Base-by-base conservation (phyloP, 169 alveolate species). In the Cryptosporidium tyzzeri region DNA sequence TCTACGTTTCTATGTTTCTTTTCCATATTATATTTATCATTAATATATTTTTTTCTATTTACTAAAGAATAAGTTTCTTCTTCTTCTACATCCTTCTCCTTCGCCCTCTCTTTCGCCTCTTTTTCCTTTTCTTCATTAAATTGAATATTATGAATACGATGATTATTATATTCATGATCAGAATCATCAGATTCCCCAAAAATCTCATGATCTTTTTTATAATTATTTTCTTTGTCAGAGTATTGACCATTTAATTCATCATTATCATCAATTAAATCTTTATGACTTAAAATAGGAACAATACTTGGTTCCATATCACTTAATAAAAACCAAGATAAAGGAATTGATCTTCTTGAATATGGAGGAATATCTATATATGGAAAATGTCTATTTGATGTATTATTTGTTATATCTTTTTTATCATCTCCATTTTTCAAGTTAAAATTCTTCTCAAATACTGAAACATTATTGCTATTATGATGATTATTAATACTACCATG, bases 301-400 rank as follows among this genome's bases (percentile, higher is more conserved):
- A 80, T 80, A 9, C 31, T 80, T 21, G 89, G 89, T 18, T 80
- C 89, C 89, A 80, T 80, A 23, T 80, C 89, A 62, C 75, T 39
- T 31, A 80, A 18, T 41, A 80, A 65, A 65, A 80, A 80, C 89
- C 89, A 80, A 6, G 89, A 80, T n/a, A 80, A 31, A 37, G 89
- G 89, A 41, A 80, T 80, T 5, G 89, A 80, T 50, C 89, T 80
- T 65, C 89, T 80, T 3, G 89, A 80, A 33, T 62, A 80, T 37
- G 89, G 89, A 18, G 75, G 89, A 26, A 80, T 48, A 29, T 80
- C 89, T 26, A 80, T 80, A 48, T 35, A 80, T 6, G 89, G 89
- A 23, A 80, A 80, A 4, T 33, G 44, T 18, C 59, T 21, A 16
- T 14, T 18, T 23, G 70, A n/a, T 6, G n/a, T 23, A 55, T 9